A percentile compares a stretch with the other conserved stretches of the same genome.
Conservation (phyloP, 352 stramenopile species). For the Phytophthora ramorum region DNA sequence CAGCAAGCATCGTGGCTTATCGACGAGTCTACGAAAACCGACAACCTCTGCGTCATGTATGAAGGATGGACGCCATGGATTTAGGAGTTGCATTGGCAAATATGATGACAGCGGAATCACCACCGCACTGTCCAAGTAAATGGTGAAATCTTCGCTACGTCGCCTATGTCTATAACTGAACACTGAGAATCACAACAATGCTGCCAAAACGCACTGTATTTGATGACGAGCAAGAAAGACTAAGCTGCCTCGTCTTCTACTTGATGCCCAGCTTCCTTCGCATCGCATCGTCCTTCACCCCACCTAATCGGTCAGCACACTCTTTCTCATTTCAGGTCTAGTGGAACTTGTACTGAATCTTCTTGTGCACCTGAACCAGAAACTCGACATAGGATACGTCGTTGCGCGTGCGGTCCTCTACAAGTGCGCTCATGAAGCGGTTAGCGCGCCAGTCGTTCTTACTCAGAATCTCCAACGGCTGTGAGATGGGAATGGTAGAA, state of each 20-base stretch:
- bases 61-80: slow-evolving; percentile 92
- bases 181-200: slow-evolving; percentile 10
- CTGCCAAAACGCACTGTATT: slow-evolving; percentile 42
- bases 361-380: slow-evolving; percentile 90
- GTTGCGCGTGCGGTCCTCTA: slow-evolving; percentile 88
- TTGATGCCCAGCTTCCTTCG: slow-evolving; percentile 33
- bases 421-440: slow-evolving; percentile 86
- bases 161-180: slow-evolving; percentile 7
- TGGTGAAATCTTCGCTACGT: not conserved
- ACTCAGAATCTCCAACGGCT: slow-evolving; percentile 84
- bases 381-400: slow-evolving; percentile 92
- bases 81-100: slow-evolving; percentile 25
- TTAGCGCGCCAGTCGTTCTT: slow-evolving; percentile 88
- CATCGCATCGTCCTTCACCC: slow-evolving; percentile 20
- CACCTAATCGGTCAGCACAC: slow-evolving; percentile 12
- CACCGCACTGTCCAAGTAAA: not conserved
- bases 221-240: slow-evolving; percentile 30
- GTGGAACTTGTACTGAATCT: slow-evolving; percentile 93
- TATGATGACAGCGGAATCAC: not conserved
- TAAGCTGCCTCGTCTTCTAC: slow-evolving; percentile 14
- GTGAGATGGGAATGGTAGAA: slow-evolving; percentile 83
- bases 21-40: slow-evolving; percentile 71
- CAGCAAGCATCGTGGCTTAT: slow-evolving; percentile 87
- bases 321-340: slow-evolving; percentile 42
- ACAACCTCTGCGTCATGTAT: slow-evolving; percentile 91